Evolutionary conservation across 2,329 filamentous ascomycete species (phyloP).

Genomic region (Alternaria triticimaculans): DNA sequence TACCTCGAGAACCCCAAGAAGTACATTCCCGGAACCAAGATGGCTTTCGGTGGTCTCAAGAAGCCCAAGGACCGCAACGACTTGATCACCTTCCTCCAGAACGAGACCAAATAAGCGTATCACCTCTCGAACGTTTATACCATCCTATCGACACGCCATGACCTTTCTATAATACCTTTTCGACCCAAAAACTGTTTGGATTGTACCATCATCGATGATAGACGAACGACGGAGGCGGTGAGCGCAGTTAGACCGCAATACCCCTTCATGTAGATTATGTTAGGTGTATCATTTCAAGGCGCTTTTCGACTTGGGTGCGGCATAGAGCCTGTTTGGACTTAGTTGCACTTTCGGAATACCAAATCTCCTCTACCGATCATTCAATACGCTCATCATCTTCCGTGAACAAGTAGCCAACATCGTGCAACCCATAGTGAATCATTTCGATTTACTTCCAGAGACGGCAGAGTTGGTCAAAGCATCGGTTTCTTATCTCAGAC

Average conservation of each 20-base stretch:
- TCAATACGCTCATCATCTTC: background rate
- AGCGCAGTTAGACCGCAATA: conserved; percentile 27
- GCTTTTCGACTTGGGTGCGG: conserved; percentile 43
- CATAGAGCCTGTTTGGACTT: conserved; percentile 45
- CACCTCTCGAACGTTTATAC: conserved; percentile 23
- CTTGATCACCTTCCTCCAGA: conserved; percentile 85
- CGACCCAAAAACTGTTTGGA: conserved; percentile 30
- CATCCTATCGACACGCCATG: conserved; percentile 31
- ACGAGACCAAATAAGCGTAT: conserved; percentile 70
- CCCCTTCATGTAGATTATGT: conserved; percentile 45
- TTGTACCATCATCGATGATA: conserved; percentile 51
- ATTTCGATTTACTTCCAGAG: background rate
- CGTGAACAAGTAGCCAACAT: background rate
- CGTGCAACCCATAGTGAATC: background rate
- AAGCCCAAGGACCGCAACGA: conserved; percentile 99
- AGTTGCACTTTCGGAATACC: conserved; percentile 45
- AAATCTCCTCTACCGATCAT: conserved; percentile 41
- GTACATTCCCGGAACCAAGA: conserved; percentile 99
- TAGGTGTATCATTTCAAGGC: conserved; percentile 44
- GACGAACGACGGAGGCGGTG: conserved; percentile 48
- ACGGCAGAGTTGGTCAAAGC: background rate
- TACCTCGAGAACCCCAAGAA: conserved; percentile 99
- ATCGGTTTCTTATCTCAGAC: background rate
- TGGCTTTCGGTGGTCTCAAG: conserved; percentile 99
- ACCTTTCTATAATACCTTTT: conserved; percentile 36